Evolutionary conservation across 768 basidiomycete genomes (phyloP).

Genomic region (Hygrophoropsis aurantiaca): DNA sequence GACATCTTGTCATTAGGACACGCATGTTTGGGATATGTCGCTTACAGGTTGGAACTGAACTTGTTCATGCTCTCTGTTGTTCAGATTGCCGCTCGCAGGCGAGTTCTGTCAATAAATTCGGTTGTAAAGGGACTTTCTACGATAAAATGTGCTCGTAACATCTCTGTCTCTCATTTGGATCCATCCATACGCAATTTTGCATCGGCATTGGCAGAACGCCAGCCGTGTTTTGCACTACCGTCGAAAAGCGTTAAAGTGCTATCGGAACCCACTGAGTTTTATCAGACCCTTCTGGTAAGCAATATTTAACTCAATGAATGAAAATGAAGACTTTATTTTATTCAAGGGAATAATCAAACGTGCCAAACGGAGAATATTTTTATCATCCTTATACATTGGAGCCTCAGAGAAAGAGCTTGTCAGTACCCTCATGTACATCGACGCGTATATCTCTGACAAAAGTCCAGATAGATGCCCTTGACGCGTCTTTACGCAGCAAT

Average conservation of each 20-base stretch:
- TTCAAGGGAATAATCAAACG: constrained; percentile 72
- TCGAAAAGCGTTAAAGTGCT: constrained; percentile 54
- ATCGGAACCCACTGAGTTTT: constrained; percentile 58
- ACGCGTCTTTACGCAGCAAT: constrained; percentile 55
- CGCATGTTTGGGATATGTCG: background rate
- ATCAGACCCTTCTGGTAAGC: constrained; percentile 52
- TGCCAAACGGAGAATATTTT: constrained; percentile 80
- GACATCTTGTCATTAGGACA: background rate
- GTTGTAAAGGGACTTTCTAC: constrained; percentile 3
- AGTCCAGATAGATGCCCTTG: constrained; percentile 71
- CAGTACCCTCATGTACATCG: constrained; percentile 26
- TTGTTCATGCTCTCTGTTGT: constrained; percentile 6
- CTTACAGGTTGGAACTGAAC: background rate
- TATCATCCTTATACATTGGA: constrained; percentile 90
- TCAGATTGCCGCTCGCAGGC: constrained; percentile 4
- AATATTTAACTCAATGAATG: background rate
- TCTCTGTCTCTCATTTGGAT: constrained; percentile 30
- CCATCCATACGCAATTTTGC: constrained; percentile 39
- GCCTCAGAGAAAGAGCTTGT: constrained; percentile 79
- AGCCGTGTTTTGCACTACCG: constrained; percentile 49
- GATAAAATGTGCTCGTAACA: constrained; percentile 28
- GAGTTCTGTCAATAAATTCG: background rate
- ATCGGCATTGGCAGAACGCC: constrained; percentile 33
- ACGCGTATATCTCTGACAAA: constrained; percentile 1
- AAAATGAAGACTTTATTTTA: no score